These are phyloP conservation scores for Pyrus betulifolia DNA, from an alignment of 306 rosid genomes.

Conservation along the genomic window DNA sequence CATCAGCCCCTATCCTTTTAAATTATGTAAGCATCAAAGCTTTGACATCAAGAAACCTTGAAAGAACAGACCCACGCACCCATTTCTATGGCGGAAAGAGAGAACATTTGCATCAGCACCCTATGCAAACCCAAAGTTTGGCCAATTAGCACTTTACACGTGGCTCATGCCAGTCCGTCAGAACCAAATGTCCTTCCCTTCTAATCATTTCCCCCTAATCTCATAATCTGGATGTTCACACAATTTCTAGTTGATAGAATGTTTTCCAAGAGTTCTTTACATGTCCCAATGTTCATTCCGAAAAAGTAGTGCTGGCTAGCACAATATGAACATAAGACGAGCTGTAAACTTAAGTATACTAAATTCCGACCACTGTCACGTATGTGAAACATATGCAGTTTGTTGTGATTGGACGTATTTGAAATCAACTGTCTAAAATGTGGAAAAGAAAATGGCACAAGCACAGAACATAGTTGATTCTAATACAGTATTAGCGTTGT, in stretches of 20 bases:
- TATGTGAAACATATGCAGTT: background rate
- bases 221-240: background rate
- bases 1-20: slow-evolving; percentile 21
- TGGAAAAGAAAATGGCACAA: background rate
- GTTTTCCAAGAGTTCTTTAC: background rate
- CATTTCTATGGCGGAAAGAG: slow-evolving; percentile 16
- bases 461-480: background rate
- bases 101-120: background rate
- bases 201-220: background rate
- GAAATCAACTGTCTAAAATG: background rate
- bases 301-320: background rate
- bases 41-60: slow-evolving; percentile 14
- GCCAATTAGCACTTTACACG: background rate
- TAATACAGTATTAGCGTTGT: slow-evolving; percentile 13
- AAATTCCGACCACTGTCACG: no score
- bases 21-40: background rate
- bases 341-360: background rate
- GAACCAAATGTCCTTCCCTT: background rate
- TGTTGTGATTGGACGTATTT: background rate
- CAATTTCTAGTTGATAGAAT: background rate
- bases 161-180: background rate
- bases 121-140: background rate
- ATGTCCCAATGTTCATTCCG: background rate
- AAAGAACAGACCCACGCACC: slow-evolving; percentile 10
- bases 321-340: background rate